phyloP scores from a whole-genome alignment of 768 basidiomycete species.

The Mycena indigotica region DNA sequence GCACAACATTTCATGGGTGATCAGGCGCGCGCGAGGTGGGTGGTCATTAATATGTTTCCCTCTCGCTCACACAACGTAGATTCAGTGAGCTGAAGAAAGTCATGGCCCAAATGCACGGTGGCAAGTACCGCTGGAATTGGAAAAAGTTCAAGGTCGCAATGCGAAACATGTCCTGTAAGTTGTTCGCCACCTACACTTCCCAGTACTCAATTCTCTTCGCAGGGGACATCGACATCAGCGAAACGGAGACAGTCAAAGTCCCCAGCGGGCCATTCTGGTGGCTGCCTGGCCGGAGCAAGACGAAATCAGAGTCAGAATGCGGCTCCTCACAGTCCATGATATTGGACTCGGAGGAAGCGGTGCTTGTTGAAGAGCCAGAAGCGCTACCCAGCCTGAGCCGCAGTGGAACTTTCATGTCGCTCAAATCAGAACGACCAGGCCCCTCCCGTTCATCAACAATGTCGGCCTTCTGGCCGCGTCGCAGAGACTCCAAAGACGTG shows the following conservation, averaged over 20 bases:
- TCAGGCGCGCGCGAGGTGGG: constrained; percentile 61
- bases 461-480: constrained; percentile 36
- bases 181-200: neutral
- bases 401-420: constrained; percentile 8
- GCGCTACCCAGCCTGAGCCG: neutral
- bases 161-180: constrained; percentile 81
- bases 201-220: constrained; percentile 3
- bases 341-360: constrained; percentile 5
- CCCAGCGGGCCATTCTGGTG: constrained; percentile 17
- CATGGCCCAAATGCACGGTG: constrained; percentile 72
- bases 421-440: constrained; percentile 15
- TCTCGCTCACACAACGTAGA: constrained; percentile 28
- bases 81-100: constrained; percentile 73
- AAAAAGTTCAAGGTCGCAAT: constrained; percentile 80
- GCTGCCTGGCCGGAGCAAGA: constrained; percentile 8
- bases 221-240: constrained; percentile 72
- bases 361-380: constrained; percentile 14
- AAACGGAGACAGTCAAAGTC: constrained; percentile 64
- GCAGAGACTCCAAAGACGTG: constrained; percentile 36
- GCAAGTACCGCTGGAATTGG: constrained; percentile 82
- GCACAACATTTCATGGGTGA: constrained; percentile 76
- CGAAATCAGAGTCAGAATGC: constrained; percentile 8
- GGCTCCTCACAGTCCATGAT: neutral
- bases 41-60: neutral
- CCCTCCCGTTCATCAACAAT: constrained; percentile 31